phyloP scores from a whole-genome alignment of 208 protist species.

The Leishmania martiniquensis region DNA sequence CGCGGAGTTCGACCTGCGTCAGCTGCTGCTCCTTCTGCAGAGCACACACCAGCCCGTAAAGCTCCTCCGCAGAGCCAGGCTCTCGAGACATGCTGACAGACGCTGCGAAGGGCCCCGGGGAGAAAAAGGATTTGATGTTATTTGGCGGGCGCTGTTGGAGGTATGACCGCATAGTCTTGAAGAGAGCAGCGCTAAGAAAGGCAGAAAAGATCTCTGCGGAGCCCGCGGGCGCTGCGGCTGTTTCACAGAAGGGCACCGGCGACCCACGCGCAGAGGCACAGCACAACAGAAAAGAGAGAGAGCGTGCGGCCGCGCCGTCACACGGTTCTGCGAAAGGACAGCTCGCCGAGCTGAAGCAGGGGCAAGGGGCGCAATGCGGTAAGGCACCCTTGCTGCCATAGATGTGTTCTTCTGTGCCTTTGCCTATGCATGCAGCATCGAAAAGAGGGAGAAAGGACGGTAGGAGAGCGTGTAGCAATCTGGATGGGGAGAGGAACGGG shows the following conservation, averaged over 20 bases:
- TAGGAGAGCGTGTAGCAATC: background rate
- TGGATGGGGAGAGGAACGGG: background rate
- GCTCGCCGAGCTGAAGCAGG: background rate
- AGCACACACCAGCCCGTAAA: slow-evolving; percentile 31
- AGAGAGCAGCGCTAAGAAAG: background rate
- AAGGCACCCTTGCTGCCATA: background rate
- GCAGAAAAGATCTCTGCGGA: background rate
- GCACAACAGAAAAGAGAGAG: background rate
- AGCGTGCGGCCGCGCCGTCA: background rate
- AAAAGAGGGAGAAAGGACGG: background rate
- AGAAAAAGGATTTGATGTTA: background rate
- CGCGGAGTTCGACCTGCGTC: slow-evolving; percentile 22
- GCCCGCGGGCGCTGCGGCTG: background rate
- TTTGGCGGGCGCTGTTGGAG: background rate
- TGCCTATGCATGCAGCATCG: background rate
- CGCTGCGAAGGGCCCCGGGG: background rate
- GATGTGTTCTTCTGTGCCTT: background rate
- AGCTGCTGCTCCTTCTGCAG: slow-evolving; percentile 29
- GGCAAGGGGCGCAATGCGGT: background rate
- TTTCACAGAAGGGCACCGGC: background rate
- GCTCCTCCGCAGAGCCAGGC: slow-evolving; percentile 27
- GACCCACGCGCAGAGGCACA: background rate
- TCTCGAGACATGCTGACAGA: background rate
- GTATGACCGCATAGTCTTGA: too few species aligned
- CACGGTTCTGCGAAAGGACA: background rate